Evolutionary conservation across 345 rosid genomes (phyloP).

Genomic region (Viola odorata): DNA sequence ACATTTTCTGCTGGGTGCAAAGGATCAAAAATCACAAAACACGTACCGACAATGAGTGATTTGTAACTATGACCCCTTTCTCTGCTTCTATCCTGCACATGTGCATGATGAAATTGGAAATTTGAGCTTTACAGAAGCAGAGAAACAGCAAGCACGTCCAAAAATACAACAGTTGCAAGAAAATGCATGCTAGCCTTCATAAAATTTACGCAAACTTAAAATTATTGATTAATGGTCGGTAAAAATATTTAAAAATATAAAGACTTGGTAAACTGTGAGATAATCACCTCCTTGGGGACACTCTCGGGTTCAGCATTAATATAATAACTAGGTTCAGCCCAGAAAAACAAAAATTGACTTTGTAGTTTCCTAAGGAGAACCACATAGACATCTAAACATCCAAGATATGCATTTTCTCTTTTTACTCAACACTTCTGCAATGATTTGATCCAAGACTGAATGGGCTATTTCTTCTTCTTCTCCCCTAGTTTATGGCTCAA

Average conservation of each 20-base stretch:
- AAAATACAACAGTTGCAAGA: constrained; percentile 4
- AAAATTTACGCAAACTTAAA: constrained; percentile 7
- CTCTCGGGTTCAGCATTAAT: too few species aligned
- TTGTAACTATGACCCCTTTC: constrained; percentile 80
- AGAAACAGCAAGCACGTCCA: neutral
- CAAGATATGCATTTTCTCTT: too few species aligned
- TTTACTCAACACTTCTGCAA: too few species aligned
- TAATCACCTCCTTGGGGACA: too few species aligned
- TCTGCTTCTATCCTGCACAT: constrained; percentile 75
- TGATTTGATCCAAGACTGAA: too few species aligned
- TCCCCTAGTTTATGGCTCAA: too few species aligned
- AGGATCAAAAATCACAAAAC: constrained; percentile 12
- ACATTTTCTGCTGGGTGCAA: neutral
- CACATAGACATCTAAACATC: too few species aligned
- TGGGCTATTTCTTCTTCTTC: too few species aligned
- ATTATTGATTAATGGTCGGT: neutral
- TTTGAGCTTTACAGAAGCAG: constrained; percentile 11
- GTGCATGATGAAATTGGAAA: constrained; percentile 19
- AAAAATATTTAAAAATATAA: neutral
- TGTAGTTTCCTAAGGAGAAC: too few species aligned
- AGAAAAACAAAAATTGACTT: too few species aligned
- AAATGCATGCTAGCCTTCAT: constrained; percentile 4
- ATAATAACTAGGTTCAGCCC: too few species aligned
- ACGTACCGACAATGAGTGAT: constrained; percentile 79
- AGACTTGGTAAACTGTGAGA: too few species aligned